Percentiles rank a stretch among this genome's conserved stretches.
Conservation (phyloP, 2,329 filamentous ascomycete genomes). For the Scorias spongiosa region DNA sequence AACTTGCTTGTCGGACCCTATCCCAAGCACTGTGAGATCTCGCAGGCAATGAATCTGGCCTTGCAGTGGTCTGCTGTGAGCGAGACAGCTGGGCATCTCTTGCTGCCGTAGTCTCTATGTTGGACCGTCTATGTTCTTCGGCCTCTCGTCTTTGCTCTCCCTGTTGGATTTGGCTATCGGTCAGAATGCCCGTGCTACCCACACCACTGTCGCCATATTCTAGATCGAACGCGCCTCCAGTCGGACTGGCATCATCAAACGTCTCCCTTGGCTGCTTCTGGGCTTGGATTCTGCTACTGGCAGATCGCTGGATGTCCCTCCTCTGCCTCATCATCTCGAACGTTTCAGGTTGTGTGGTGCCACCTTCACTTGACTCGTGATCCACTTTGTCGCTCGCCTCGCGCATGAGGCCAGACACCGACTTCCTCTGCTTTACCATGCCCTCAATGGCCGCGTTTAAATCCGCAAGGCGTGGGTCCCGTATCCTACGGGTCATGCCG, state of each 20-base stretch:
- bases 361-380: conserved; percentile 7
- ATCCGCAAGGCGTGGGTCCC: conserved; percentile 26
- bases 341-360: conserved; percentile 11
- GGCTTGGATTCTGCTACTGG: conserved; percentile 1
- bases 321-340: conserved; percentile 18
- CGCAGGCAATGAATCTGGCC: background rate
- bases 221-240: conserved; percentile 18
- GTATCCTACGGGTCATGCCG: conserved; percentile 19
- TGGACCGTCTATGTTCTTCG: background rate
- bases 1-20: conserved; percentile 20
- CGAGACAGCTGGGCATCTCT: background rate
- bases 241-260: conserved; percentile 23
- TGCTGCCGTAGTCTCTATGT: background rate
- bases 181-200: conserved; percentile 15
- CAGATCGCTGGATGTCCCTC: conserved; percentile 8
- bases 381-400: background rate
- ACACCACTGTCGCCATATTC: conserved; percentile 16
- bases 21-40: conserved; percentile 28
- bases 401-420: background rate
- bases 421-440: conserved; percentile 11
- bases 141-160: background rate
- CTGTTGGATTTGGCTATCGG: conserved; percentile 15
- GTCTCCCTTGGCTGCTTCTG: conserved; percentile 11
- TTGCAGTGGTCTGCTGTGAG: conserved; percentile 2
- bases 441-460: conserved; percentile 23